phyloP scores from a whole-genome alignment of 1,284 basidiomycete genomes.

The Ustilago hordei region DNA sequence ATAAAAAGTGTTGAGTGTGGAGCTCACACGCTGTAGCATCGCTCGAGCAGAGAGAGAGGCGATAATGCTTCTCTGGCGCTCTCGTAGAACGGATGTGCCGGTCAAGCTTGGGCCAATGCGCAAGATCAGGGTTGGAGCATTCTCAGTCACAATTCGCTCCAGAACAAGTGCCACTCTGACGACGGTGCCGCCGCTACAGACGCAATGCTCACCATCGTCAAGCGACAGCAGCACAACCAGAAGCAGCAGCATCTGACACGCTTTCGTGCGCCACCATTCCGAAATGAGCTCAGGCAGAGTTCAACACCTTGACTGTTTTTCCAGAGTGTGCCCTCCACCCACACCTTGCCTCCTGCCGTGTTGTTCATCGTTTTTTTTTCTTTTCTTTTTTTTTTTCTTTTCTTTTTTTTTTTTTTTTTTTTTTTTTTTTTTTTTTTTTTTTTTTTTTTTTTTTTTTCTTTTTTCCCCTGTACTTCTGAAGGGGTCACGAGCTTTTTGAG shows the following conservation, averaged over 20 bases:
- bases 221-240: not conserved
- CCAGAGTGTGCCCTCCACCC: conserved; percentile 33
- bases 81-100: conserved; percentile 23
- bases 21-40: not conserved
- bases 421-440: conserved; percentile 7
- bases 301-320: conserved; percentile 1
- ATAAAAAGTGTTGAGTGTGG: not conserved
- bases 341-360: conserved; percentile 10
- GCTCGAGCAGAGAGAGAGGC: not conserved
- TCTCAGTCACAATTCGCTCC: conserved; percentile 25
- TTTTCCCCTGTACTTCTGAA: not conserved
- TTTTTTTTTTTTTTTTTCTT: conserved; percentile 7
- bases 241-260: conserved; percentile 50
- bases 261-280: conserved; percentile 24
- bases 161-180: conserved; percentile 7
- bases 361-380: conserved; percentile 4
- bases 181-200: not conserved
- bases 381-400: conserved; percentile 11
- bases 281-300: not conserved
- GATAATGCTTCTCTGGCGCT: conserved; percentile 33
- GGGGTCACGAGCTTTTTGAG: conserved; percentile 7
- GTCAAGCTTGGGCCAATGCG: conserved; percentile 17
- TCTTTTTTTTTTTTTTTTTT: conserved; percentile 4
- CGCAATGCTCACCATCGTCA: not conserved
- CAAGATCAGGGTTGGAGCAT: not conserved